Conservation (phyloP, 257 asterid genomes). For the Solanum chiquidenum region DNA sequence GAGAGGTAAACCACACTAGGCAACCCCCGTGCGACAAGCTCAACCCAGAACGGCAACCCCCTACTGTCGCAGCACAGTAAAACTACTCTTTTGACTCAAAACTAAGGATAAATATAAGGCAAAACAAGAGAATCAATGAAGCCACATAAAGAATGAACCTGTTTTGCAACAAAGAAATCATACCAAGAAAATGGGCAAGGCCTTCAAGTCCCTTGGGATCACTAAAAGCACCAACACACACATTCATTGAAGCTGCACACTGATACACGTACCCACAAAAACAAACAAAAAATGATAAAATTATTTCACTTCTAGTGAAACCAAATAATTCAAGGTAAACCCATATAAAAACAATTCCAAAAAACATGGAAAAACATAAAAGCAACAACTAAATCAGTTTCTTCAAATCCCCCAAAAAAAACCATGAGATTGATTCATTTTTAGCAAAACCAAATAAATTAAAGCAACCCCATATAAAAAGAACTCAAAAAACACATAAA, state of each 20-base stretch:
- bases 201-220: constrained; percentile 95
- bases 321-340: neutral
- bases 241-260: constrained; percentile 97
- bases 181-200: constrained; percentile 98
- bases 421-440: neutral
- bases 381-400: neutral
- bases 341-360: neutral
- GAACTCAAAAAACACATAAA: neutral
- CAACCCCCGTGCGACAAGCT: neutral
- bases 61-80: neutral
- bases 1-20: neutral
- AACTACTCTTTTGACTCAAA: neutral
- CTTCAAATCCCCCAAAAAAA: neutral
- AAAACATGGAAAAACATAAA: neutral
- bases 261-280: constrained; percentile 11
- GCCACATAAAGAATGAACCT: neutral
- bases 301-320: neutral
- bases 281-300: neutral
- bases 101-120: neutral
- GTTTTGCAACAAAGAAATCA: too few species aligned
- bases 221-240: constrained; percentile 86
- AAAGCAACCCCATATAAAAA: neutral
- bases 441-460: neutral
- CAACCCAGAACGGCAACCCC: neutral
- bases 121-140: neutral